Conservation (phyloP, 2,329 filamentous ascomycete genomes). For the Graphilbum ipis-grandicollis region DNA sequence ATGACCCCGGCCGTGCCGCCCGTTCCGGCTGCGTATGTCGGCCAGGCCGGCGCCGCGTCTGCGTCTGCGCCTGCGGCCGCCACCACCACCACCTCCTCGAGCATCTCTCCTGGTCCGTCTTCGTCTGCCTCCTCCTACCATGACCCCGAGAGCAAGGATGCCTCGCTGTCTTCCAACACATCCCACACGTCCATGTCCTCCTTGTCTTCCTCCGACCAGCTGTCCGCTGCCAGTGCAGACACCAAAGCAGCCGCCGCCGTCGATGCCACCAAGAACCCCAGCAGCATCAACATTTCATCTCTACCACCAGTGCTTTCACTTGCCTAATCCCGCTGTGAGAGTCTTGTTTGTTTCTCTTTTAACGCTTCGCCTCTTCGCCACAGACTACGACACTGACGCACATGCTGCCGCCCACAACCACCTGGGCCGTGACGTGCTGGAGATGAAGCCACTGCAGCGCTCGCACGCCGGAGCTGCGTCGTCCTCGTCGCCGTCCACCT, state of each 20-base stretch:
- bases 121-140: not conserved
- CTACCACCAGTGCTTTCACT: too few relatives aligned
- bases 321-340: not conserved
- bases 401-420: too few relatives aligned
- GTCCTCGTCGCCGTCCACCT: not conserved
- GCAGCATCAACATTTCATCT: too few relatives aligned
- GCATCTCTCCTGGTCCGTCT: not conserved
- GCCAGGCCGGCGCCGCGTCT: too few relatives aligned
- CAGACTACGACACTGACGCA: too few relatives aligned
- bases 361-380: not conserved
- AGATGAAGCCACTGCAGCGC: not conserved
- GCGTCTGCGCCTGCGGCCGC: not conserved
- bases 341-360: not conserved
- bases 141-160: not conserved
- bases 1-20: not conserved
- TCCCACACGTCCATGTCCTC: conserved; percentile 1
- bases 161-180: not conserved
- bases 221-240: not conserved
- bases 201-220: not conserved
- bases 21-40: not conserved
- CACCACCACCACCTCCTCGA: not conserved
- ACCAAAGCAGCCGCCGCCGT: not conserved
- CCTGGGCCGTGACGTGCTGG: not conserved
- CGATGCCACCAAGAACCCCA: too few relatives aligned
- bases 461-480: not conserved